phyloP scores from a whole-genome alignment of 169 alveolate species.

The Plasmodium malariae region DNA sequence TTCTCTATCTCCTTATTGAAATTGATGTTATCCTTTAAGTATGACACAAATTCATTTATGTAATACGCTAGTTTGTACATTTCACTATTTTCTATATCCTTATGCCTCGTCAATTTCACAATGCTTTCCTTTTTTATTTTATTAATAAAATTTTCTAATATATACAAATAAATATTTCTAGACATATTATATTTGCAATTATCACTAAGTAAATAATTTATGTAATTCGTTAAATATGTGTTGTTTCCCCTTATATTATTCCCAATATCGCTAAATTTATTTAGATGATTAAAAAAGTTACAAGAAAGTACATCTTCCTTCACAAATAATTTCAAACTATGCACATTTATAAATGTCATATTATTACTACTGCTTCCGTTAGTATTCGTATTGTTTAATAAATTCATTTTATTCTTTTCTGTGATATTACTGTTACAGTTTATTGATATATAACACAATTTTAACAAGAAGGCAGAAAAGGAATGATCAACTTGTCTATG shows the following conservation, averaged over 20 bases:
- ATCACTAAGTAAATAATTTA: slow-evolving; percentile 51
- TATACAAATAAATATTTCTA: slow-evolving; percentile 50
- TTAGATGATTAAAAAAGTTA: slow-evolving; percentile 43
- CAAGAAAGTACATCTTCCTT: not conserved
- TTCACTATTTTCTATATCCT: slow-evolving; percentile 63
- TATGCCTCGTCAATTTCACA: slow-evolving; percentile 41
- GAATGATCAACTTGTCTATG: slow-evolving; percentile 76
- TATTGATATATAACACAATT: slow-evolving; percentile 58
- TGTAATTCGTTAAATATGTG: slow-evolving; percentile 22
- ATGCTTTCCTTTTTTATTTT: slow-evolving; percentile 63
- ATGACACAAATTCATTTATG: slow-evolving; percentile 68
- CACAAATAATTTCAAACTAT: slow-evolving; percentile 3
- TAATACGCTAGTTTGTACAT: slow-evolving; percentile 74
- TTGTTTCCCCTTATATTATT: slow-evolving; percentile 36
- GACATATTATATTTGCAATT: not conserved
- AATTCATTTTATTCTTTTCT: not conserved
- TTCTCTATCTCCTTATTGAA: slow-evolving; percentile 12
- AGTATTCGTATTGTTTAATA: not conserved
- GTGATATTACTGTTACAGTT: slow-evolving; percentile 5
- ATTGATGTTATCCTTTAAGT: slow-evolving; percentile 56
- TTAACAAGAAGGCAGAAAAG: slow-evolving; percentile 54
- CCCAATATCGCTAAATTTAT: slow-evolving; percentile 18
- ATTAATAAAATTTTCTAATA: slow-evolving; percentile 56
- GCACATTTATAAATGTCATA: not conserved
- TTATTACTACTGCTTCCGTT: not conserved